Evolutionary conservation across 2,329 filamentous ascomycete genomes (phyloP), one percentile per base, ranked within the genome.

Genomic region (Aspergillaceae sp.): DNA sequence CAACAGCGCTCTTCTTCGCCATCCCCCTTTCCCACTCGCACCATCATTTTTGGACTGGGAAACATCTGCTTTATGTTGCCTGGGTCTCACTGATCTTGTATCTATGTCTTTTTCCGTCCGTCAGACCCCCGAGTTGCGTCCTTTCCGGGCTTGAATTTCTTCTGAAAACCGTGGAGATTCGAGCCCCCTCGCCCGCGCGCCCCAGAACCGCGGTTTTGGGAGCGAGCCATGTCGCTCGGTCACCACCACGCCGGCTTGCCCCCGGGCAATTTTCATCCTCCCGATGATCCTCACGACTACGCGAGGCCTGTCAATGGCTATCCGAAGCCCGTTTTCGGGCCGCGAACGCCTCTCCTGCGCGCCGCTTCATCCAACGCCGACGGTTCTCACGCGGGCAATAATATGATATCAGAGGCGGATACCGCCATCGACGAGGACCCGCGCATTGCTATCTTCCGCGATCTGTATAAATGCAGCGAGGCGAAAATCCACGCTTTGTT

Each of bases 401-500:
- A 67, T 64, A 64, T 70, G 68, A 68, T 67, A 66, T 67, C 69
- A 59, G 74, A 75, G 52, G 66, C 63, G 53, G 74, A 77, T 60
- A 65, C 82, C 68, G 71, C 74, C 60, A 74, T 84, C 59, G 84
- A 88, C 42, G 85, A 90, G 63, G 78, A 79, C 56, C 77, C 82
- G 64, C 83, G 74, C 60, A 66, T 85, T 68, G 76, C 80, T 60
- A 74, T 83, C 62, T 92, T 96, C 68, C 80, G 81, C 64, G 81
- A 87, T 48, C 73, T 90, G 46, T 95, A 86, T 74, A 80, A 79
- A 62, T 79, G 79, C 66, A 84, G 80, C 58, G 88, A 96, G 69
- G 77, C 80, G 56, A 84, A 82, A 68, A 83, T 96, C 60, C 79
- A 82, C 51, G 74, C 80, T 37, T 73, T 96, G n/a, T 94, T 95